phyloP scores from a whole-genome alignment of 1,284 basidiomycete genomes.

The Leccinum subrobustum region DNA sequence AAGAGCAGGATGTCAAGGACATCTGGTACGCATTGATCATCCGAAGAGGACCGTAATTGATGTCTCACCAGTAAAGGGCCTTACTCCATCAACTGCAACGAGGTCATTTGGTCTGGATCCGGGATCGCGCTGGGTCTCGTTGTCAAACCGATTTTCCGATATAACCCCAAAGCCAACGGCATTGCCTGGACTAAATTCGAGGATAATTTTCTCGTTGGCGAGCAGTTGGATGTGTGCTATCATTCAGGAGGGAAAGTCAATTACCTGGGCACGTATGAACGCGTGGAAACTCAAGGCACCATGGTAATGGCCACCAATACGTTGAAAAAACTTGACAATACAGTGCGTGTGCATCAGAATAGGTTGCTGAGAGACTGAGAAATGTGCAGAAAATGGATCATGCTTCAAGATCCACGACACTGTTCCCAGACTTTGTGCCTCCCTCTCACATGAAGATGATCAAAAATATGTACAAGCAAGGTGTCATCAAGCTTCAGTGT shows the following conservation, averaged over 20 bases:
- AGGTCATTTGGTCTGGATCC: conserved; percentile 25
- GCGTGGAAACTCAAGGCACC: conserved; percentile 9
- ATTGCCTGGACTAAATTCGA: conserved; percentile 19
- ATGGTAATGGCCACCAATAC: conserved; percentile 16
- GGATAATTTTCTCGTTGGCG: conserved; percentile 11
- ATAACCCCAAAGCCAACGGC: conserved; percentile 23
- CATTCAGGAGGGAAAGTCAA: not conserved
- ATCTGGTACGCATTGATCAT: conserved; percentile 12
- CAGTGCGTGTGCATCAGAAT: conserved; percentile 7
- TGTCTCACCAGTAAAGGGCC: conserved; percentile 9
- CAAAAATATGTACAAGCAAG: conserved; percentile 28
- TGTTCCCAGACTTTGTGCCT: conserved; percentile 26
- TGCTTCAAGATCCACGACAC: conserved; percentile 16
- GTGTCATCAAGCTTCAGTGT: conserved; percentile 31
- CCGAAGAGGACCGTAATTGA: not conserved
- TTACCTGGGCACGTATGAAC: conserved; percentile 32
- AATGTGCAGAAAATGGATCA: conserved; percentile 17
- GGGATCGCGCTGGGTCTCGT: conserved; percentile 26
- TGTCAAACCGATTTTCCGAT: conserved; percentile 25
- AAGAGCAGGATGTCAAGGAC: conserved; percentile 6
- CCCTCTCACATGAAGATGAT: conserved; percentile 30
- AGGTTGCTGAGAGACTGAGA: conserved; percentile 1
- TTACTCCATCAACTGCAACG: conserved; percentile 13
- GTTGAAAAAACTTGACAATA: conserved; percentile 9
- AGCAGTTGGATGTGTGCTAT: conserved; percentile 24